Percentiles rank a stretch among this genome's conserved stretches.
Conservation (phyloP, 2,329 filamentous ascomycete species). For the Cyphellophora attinorum region DNA sequence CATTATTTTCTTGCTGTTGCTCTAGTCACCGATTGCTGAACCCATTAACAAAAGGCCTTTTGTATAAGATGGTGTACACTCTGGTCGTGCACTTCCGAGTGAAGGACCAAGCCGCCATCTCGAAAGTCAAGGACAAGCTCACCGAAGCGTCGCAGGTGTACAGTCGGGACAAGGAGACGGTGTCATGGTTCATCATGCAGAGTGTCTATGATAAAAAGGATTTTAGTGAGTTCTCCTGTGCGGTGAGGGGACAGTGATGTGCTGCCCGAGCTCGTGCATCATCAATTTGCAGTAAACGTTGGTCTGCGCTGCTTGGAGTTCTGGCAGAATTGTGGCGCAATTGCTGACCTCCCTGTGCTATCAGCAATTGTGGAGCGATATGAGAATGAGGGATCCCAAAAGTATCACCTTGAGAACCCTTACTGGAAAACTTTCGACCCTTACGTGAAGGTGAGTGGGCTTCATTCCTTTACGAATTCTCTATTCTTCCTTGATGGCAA, state of each 20-base stretch:
- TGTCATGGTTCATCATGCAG: conserved; percentile 71
- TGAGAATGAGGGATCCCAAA: conserved; percentile 53
- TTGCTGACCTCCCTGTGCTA: too few relatives aligned
- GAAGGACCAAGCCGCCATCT: conserved; percentile 55
- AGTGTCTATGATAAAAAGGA: conserved; percentile 56
- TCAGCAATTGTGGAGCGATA: conserved; percentile 69
- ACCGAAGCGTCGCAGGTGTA: conserved; percentile 66
- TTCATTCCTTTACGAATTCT: neutral
- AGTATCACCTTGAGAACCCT: conserved; percentile 57
- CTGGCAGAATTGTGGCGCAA: too few relatives aligned
- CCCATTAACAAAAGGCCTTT: too few relatives aligned
- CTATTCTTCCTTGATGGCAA: neutral
- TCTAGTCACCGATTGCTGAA: too few relatives aligned
- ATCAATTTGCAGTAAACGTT: too few relatives aligned
- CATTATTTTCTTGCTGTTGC: too few relatives aligned
- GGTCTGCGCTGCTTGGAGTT: too few relatives aligned
- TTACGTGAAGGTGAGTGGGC: too few relatives aligned
- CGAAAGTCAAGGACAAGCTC: conserved; percentile 61
- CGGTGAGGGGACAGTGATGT: too few relatives aligned
- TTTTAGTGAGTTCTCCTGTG: too few relatives aligned
- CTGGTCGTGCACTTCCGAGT: conserved; percentile 45
- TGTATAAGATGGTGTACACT: conserved; percentile 19
- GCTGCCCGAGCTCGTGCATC: too few relatives aligned
- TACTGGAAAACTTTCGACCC: conserved; percentile 71
- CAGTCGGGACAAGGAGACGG: conserved; percentile 60